These are phyloP conservation scores for Rhizopus arrhizus DNA, from an alignment of 371 early-diverging fungal species.

Conservation along the genomic window DNA sequence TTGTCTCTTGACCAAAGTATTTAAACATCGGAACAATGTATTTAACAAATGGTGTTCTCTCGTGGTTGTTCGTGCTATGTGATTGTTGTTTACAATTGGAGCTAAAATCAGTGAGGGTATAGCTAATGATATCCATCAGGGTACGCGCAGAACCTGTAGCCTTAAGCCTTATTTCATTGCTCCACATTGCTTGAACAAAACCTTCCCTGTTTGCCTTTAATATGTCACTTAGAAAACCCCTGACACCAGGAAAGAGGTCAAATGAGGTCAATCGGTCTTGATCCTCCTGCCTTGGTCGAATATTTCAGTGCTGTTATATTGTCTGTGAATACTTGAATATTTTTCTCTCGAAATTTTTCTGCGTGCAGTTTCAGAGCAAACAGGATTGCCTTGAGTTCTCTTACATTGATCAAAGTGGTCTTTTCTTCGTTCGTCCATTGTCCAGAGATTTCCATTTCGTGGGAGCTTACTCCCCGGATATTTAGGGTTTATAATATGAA, in stretches of 20 bases:
- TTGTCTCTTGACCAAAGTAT: conserved; percentile 15
- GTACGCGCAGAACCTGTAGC: conserved; percentile 18
- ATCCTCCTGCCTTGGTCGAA: conserved; percentile 12
- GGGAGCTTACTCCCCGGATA: background rate
- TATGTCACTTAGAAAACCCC: background rate
- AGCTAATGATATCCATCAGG: conserved; percentile 15
- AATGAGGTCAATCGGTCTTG: background rate
- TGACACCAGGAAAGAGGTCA: conserved; percentile 4
- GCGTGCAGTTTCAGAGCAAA: conserved; percentile 18
- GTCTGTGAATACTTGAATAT: conserved; percentile 13
- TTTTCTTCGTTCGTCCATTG: conserved; percentile 22
- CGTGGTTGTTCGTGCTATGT: conserved; percentile 10
- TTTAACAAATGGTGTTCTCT: conserved; percentile 21
- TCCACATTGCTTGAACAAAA: conserved; percentile 11
- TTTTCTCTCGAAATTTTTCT: conserved; percentile 1
- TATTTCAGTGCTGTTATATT: conserved; percentile 34
- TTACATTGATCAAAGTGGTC: conserved; percentile 18
- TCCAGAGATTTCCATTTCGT: conserved; percentile 2
- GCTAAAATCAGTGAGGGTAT: conserved; percentile 17
- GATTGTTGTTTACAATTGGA: conserved; percentile 20
- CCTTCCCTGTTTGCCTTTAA: conserved; percentile 13
- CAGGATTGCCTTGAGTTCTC: conserved; percentile 22
- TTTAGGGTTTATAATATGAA: too few relatives aligned
- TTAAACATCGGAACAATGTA: conserved; percentile 18
- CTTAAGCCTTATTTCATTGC: conserved; percentile 9